These are phyloP conservation scores for Monosporascus sp. DNA, from an alignment of 2,329 filamentous ascomycete species.

Conservation along the genomic window DNA sequence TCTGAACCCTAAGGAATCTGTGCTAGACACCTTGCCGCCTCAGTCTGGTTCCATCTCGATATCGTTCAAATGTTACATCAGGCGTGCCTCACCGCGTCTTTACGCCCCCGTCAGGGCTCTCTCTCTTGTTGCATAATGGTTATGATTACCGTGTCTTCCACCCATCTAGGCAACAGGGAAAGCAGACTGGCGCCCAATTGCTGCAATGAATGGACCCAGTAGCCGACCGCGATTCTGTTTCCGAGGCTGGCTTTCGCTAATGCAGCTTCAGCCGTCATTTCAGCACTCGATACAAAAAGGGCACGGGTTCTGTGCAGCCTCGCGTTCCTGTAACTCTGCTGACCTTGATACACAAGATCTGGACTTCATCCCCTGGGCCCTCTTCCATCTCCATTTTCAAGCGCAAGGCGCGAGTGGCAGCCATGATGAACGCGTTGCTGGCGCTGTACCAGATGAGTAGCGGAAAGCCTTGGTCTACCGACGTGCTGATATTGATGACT, in stretches of 20 bases:
- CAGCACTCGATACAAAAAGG: conserved; percentile 4
- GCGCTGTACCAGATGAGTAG: conserved; percentile 41
- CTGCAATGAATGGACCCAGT: conserved; percentile 8
- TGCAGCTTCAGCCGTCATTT: conserved; percentile 7
- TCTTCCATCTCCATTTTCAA: conserved; percentile 34
- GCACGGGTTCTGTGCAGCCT: conserved; percentile 1
- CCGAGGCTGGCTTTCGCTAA: conserved; percentile 7
- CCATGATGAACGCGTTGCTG: conserved; percentile 41
- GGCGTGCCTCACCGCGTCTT: not conserved
- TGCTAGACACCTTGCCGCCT: too few species aligned
- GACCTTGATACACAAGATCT: conserved; percentile 4
- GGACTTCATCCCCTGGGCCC: not conserved
- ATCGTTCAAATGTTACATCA: not conserved
- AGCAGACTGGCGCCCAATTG: not conserved
- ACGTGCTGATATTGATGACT: conserved; percentile 46
- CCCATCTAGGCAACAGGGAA: conserved; percentile 1
- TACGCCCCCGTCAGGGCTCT: not conserved
- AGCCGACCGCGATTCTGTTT: conserved; percentile 5
- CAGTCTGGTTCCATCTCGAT: too few species aligned
- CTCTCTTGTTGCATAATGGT: conserved; percentile 1
- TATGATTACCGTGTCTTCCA: conserved; percentile 2
- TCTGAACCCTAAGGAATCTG: too few species aligned
- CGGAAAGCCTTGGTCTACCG: conserved; percentile 41
- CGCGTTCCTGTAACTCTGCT: conserved; percentile 5
- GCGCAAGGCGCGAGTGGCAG: conserved; percentile 34